Evolutionary conservation across 257 asterid species (phyloP).

Genomic region (Plectranthus barbatus): DNA sequence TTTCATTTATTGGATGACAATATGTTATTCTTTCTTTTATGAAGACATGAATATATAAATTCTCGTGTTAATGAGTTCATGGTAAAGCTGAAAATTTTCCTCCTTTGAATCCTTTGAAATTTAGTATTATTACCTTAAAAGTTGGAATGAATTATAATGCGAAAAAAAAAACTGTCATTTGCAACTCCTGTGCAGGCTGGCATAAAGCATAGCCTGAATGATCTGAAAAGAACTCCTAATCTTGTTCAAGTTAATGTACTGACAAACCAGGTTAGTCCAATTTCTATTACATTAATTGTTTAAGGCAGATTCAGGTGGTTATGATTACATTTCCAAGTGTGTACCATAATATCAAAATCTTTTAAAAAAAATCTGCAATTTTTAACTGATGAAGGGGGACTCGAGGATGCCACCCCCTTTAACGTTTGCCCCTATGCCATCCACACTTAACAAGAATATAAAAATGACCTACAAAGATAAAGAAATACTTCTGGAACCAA

Average conservation of each 20-base stretch:
- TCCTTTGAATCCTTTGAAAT: neutral
- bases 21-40: too few species aligned
- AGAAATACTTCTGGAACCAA: neutral
- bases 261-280: slow-evolving; percentile 54
- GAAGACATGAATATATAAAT: neutral
- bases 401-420: neutral
- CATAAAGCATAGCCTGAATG: slow-evolving; percentile 50
- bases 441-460: neutral
- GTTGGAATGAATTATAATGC: neutral
- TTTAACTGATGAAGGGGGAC: neutral
- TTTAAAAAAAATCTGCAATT: neutral
- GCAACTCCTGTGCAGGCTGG: slow-evolving; percentile 68
- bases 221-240: slow-evolving; percentile 56
- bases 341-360: too few species aligned
- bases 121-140: neutral
- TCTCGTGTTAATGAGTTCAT: too few species aligned
- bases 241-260: slow-evolving; percentile 53
- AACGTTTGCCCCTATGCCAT: neutral
- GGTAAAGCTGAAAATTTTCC: neutral
- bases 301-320: neutral
- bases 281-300: neutral
- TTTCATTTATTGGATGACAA: neutral
- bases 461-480: neutral
- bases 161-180: too few species aligned
- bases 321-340: neutral